phyloP scores from a whole-genome alignment of 768 basidiomycete species.

The Epithele typhae region DNA sequence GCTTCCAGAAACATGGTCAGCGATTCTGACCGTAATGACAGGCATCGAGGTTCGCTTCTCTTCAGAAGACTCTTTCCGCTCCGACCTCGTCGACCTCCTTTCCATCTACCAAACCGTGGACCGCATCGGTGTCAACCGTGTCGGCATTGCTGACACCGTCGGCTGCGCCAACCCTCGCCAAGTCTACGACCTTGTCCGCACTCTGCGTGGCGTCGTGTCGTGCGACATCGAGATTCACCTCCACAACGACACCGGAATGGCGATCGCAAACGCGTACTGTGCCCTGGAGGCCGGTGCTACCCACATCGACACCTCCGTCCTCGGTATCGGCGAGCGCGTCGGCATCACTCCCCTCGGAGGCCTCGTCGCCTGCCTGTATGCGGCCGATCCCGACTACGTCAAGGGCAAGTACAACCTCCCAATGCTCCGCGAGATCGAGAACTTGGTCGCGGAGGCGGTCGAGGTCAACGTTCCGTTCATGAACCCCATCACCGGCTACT shows the following conservation, averaged over 20 bases:
- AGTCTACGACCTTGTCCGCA: constrained; percentile 97
- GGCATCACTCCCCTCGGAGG: constrained; percentile 98
- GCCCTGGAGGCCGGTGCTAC: constrained; percentile 99
- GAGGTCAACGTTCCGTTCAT: constrained; percentile 97
- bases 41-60: constrained; percentile 97
- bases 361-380: constrained; percentile 93
- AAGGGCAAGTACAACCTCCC: constrained; percentile 98
- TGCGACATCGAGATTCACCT: constrained; percentile 99
- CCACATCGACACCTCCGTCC: constrained; percentile 96
- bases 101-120: constrained; percentile 99
- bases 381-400: constrained; percentile 97
- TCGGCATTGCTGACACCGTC: constrained; percentile 98
- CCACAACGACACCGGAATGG: constrained; percentile 99
- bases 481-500: constrained; percentile 97
- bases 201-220: constrained; percentile 89
- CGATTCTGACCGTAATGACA: neutral
- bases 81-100: constrained; percentile 96
- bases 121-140: constrained; percentile 98
- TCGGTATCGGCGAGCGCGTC: constrained; percentile 98
- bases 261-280: constrained; percentile 97
- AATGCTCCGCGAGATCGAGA: constrained; percentile 98
- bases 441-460: constrained; percentile 97
- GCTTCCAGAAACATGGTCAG: no score
- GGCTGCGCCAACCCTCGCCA: constrained; percentile 98
- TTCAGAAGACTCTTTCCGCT: constrained; percentile 99